Evolutionary conservation across 2,329 filamentous ascomycete genomes (phyloP), one percentile per base, ranked within the genome.

Genomic region (Alternaria consortialis): DNA sequence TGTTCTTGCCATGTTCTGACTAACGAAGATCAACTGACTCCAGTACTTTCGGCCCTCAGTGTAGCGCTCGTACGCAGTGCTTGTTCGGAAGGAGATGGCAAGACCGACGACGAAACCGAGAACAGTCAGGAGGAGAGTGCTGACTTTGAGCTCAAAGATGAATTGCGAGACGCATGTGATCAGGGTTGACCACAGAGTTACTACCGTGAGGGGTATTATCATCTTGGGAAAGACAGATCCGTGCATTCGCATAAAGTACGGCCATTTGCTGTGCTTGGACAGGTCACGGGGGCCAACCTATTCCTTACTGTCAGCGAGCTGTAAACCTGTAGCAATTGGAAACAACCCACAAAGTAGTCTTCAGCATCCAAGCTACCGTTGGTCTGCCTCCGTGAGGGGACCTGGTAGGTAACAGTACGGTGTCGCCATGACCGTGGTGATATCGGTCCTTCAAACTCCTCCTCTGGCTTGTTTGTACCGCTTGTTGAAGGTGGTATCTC

Each of bases 21-120:
- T 83, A 4, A 83, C 81, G 29, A 88, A 81, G 40, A 83, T 82
- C 47, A 89, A 74, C 58, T 84, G 81, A 42, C 68, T 87, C 91
- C 68, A 96, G 82, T 75, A 88, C 81, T 81, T 93, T 83, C 70
- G 84, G 80, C 72, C 90, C 63, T 89, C 77, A 84, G 82, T 78
- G 55, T 80, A 80, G 69, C 90, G 86, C 79, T 94, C 91, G 69
- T 94, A 94, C 9, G 91, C 91, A 7, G 90, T 92, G 2, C 90
- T 89, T 64, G 86, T 91, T 60, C 91, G 88, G 80, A 94, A 93
- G 1, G 90, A 92, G 34, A 94, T 84, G n/a, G 89, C 86, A 60
- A 94, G 80, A 86, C 89, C 89, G 76, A 94, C 90, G 61, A 94
- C 89, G 81, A 94, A 93, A 89, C 91, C 91, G 44, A 91, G 86